Evolutionary conservation across 176 grass and related monocot genomes (phyloP).

Genomic region (Carex scoparia): DNA sequence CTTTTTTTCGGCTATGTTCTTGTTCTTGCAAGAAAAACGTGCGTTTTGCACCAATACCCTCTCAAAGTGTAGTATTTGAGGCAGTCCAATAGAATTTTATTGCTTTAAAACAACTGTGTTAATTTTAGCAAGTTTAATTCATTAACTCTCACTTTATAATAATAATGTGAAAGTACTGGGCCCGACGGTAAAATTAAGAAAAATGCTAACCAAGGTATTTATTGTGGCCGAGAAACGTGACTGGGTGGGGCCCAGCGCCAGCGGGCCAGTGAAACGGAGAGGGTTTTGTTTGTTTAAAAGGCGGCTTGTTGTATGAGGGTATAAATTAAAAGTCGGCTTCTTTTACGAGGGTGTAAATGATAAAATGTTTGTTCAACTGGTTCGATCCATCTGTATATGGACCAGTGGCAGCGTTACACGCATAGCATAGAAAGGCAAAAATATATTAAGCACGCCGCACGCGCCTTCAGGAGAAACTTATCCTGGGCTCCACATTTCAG

Average conservation of each 20-base stretch:
- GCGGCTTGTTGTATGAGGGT: background rate
- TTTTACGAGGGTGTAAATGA: background rate
- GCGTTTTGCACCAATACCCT: constrained; percentile 1
- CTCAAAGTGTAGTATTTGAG: background rate
- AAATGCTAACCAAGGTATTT: background rate
- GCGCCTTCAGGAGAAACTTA: background rate
- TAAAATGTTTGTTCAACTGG: background rate
- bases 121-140: background rate
- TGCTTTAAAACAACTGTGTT: background rate
- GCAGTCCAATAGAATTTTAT: background rate
- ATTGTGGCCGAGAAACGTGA: background rate
- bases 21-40: constrained; percentile 20
- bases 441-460: background rate
- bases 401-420: background rate
- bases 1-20: constrained; percentile 2
- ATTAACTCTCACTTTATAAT: background rate
- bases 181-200: background rate
- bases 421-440: background rate
- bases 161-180: background rate
- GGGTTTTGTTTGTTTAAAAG: background rate
- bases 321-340: background rate
- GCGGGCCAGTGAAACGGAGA: background rate
- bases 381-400: background rate
- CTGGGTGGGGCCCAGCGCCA: background rate
- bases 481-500: background rate